Evolutionary conservation across 2,329 filamentous ascomycete genomes (phyloP).

Genomic region (Cordyceps fumosorosea): DNA sequence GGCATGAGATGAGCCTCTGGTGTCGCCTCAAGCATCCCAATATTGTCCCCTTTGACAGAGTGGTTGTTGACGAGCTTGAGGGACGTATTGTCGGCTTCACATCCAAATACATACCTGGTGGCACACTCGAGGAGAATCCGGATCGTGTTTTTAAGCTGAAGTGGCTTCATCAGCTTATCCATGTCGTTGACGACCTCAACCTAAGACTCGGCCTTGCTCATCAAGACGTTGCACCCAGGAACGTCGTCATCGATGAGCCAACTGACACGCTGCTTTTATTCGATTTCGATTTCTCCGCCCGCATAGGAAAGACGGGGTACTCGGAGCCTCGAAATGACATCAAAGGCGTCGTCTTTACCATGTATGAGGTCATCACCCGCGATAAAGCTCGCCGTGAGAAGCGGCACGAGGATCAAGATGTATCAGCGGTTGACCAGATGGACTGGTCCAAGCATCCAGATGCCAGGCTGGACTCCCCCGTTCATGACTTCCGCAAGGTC

Average conservation of each 20-base stretch:
- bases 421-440: neutral
- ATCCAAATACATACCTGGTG: slow-evolving; percentile 24
- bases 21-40: slow-evolving; percentile 26
- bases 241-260: slow-evolving; percentile 28
- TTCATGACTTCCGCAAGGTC: neutral
- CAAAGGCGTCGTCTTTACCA: neutral
- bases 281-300: slow-evolving; percentile 28
- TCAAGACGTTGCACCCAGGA: slow-evolving; percentile 32
- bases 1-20: slow-evolving; percentile 29
- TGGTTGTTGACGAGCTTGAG: slow-evolving; percentile 27
- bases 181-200: slow-evolving; percentile 32
- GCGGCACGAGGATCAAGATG: neutral
- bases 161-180: slow-evolving; percentile 30
- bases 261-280: slow-evolving; percentile 28
- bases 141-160: slow-evolving; percentile 26
- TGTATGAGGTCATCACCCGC: slow-evolving; percentile 1
- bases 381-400: neutral
- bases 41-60: slow-evolving; percentile 26
- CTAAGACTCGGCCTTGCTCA: slow-evolving; percentile 30
- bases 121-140: slow-evolving; percentile 23
- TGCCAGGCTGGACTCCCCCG: neutral
- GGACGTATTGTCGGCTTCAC: slow-evolving; percentile 30
- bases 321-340: neutral
- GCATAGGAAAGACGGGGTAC: slow-evolving; percentile 18
- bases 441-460: neutral